Evolutionary conservation across 306 rosid genomes (phyloP).

Genomic region (Cercis canadensis): DNA sequence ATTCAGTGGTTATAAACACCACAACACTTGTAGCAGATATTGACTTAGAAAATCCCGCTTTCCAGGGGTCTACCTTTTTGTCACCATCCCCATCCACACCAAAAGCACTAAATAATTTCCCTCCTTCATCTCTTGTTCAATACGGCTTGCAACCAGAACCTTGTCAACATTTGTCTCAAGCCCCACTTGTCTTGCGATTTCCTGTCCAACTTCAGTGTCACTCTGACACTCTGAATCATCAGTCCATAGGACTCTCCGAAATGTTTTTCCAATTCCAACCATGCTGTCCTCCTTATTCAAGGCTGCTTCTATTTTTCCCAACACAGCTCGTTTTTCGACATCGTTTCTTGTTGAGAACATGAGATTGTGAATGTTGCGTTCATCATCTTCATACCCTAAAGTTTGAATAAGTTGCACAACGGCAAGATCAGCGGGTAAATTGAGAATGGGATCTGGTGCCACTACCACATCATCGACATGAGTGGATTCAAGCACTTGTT

Average conservation of each 20-base stretch:
- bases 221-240: background rate
- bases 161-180: background rate
- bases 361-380: background rate
- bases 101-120: background rate
- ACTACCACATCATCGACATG: background rate
- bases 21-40: background rate
- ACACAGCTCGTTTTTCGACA: background rate
- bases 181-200: background rate
- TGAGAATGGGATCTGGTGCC: slow-evolving; percentile 19
- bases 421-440: slow-evolving; percentile 18
- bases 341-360: slow-evolving; percentile 4
- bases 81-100: background rate
- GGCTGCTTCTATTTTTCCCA: background rate
- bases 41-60: background rate
- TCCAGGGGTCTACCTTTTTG: background rate
- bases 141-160: background rate
- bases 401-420: slow-evolving; percentile 27
- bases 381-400: background rate
- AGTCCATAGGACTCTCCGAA: background rate
- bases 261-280: background rate
- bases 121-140: background rate
- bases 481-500: too few species aligned
- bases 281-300: background rate
- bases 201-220: background rate
- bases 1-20: background rate